A percentile compares a stretch with the other conserved stretches of the same genome.
Conservation (phyloP, 805 yeast species). For the Brettanomyces anomalus region DNA sequence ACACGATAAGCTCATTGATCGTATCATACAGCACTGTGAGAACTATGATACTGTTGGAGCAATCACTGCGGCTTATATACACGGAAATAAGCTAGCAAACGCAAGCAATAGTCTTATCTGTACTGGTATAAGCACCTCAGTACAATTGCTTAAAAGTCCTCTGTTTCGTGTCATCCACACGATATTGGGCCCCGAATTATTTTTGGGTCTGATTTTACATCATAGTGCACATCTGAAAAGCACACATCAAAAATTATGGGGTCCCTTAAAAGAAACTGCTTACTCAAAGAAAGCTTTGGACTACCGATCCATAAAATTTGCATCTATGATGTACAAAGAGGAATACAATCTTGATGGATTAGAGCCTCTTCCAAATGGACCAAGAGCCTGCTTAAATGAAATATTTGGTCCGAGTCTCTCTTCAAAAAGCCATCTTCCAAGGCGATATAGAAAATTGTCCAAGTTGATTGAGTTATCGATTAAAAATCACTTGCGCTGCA, state of each 20-base stretch:
- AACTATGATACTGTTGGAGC: conserved; percentile 26
- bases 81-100: conserved; percentile 16
- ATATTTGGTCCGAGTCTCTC: conserved; percentile 10
- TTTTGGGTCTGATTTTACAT: conserved; percentile 31
- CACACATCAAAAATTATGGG: conserved; percentile 16
- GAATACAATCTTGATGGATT: conserved; percentile 5
- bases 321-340: conserved; percentile 21
- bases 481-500: conserved; percentile 24
- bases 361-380: conserved; percentile 18
- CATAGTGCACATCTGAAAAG: conserved; percentile 22
- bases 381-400: conserved; percentile 4
- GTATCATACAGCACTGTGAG: conserved; percentile 27
- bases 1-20: conserved; percentile 33
- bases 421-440: conserved; percentile 9
- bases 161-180: conserved; percentile 35
- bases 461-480: conserved; percentile 17
- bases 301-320: conserved; percentile 8
- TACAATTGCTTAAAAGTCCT: conserved; percentile 31
- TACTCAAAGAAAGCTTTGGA: background rate
- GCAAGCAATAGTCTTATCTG: conserved; percentile 21
- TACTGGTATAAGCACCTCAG: conserved; percentile 28
- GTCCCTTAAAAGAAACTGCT: conserved; percentile 6
- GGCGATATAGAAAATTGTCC: conserved; percentile 16
- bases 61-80: conserved; percentile 34
- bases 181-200: conserved; percentile 30